Evolutionary conservation across 345 rosid genomes (phyloP), one percentile per base, ranked within the genome.

Genomic region (Gossypium stocksii): DNA sequence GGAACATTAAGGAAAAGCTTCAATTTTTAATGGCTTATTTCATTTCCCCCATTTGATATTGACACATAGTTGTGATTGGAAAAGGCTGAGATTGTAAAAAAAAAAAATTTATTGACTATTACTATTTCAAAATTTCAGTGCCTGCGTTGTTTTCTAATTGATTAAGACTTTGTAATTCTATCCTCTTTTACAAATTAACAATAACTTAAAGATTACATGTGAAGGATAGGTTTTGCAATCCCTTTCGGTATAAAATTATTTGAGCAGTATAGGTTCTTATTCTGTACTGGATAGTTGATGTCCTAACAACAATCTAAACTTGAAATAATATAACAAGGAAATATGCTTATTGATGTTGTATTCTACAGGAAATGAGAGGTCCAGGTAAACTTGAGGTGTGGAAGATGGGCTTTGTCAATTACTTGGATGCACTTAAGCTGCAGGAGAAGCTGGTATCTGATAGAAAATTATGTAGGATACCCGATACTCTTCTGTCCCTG

Each of bases 401-500:
- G 94, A 95, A 78, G 80, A 65, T 91, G 83, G 97, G 96, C 65
- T 78, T 84, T 49, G 83, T 95, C 65, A 88, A 80, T 79, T 95
- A 93, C 83, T 70, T 86, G 80, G 88, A 88, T 56, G 89, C 93
- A 16, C 97, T 95, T 66, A 90, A 85, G 83, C 85, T 95, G 69
- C 98, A 93, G 79, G 96, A 91, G 48, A 93, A 82, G 70, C 79
- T 90, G 51, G 85, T 86, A 1, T 76, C 86, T 11, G 77, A 80
- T 73, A 88, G 98, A 71, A 93, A 91, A 83, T 72, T 81, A 57
- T 74, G 75, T 23, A 82, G 53, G 75, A 83, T 93, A 48, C 83
- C 90, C 0, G 97, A 91, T 79, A 89, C 91, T 1, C 78, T 93
- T 38, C 70, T 92, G 76, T 93, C 91, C 20, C 81, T 94, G 81